Conservation (phyloP, 345 rosid species). For the Corchorus olitorius region DNA sequence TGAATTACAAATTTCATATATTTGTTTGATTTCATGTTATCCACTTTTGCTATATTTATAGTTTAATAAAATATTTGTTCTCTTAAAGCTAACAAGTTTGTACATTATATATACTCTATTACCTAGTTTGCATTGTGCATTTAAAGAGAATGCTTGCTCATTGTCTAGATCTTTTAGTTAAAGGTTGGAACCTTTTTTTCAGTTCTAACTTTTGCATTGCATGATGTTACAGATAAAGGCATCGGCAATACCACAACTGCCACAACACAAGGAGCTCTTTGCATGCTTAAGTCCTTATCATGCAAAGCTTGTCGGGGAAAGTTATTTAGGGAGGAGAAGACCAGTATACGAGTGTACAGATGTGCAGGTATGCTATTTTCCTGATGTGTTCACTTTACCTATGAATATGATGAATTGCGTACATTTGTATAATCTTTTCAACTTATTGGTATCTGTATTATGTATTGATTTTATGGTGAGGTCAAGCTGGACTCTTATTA, state of each 20-base stretch:
- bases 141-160: neutral
- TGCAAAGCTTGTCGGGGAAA: constrained; percentile 90
- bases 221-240: constrained; percentile 62
- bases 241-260: constrained; percentile 75
- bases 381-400: neutral
- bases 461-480: neutral
- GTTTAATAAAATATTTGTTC: neutral
- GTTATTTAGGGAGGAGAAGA: constrained; percentile 83
- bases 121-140: neutral
- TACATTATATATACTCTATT: neutral
- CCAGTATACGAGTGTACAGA: constrained; percentile 86
- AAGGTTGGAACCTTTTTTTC: constrained; percentile 2
- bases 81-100: neutral
- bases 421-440: neutral
- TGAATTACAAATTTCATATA: neutral
- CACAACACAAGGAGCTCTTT: constrained; percentile 71
- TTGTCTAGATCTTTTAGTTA: neutral
- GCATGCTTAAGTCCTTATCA: constrained; percentile 72
- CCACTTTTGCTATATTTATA: neutral
- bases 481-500: neutral
- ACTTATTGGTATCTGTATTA: neutral
- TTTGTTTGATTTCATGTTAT: neutral
- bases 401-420: neutral
- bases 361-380: constrained; percentile 56
- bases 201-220: constrained; percentile 12